Evolutionary conservation across 495 filamentous ascomycete species (phyloP).

Genomic region (Penicillium coffeae): DNA sequence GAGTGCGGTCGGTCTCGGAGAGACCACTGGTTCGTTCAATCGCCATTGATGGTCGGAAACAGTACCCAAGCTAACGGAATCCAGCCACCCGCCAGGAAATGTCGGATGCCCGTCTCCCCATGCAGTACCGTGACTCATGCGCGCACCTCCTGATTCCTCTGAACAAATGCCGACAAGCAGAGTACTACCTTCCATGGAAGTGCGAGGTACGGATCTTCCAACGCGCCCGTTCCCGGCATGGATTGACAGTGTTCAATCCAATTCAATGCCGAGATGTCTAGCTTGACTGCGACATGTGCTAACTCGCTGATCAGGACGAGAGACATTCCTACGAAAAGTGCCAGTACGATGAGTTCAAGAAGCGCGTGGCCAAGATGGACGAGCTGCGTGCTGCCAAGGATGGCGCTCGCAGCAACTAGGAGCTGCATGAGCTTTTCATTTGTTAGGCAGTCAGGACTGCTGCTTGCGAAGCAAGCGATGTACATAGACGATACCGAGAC

Average conservation of each 20-base stretch:
- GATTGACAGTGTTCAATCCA: not conserved
- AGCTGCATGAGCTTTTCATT: slow-evolving; percentile 2
- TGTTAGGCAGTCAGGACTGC: slow-evolving; percentile 21
- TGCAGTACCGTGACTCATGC: slow-evolving; percentile 91
- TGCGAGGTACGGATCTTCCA: slow-evolving; percentile 68
- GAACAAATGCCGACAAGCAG: slow-evolving; percentile 87
- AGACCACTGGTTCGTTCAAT: slow-evolving; percentile 38
- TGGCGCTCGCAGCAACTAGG: slow-evolving; percentile 82
- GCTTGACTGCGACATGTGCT: not conserved
- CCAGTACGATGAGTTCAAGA: slow-evolving; percentile 98
- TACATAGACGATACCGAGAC: slow-evolving; percentile 44
- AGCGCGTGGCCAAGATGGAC: slow-evolving; percentile 96
- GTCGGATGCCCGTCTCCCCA: slow-evolving; percentile 81
- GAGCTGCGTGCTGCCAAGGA: slow-evolving; percentile 86
- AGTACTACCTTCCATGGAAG: slow-evolving; percentile 96
- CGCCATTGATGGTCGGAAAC: slow-evolving; percentile 19
- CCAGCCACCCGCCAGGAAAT: slow-evolving; percentile 84
- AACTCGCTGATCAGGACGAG: slow-evolving; percentile 61
- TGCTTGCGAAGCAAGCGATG: slow-evolving; percentile 36
- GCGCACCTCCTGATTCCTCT: slow-evolving; percentile 90
- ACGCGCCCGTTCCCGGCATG: not conserved
- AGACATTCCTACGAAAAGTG: slow-evolving; percentile 98
- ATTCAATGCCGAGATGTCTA: not conserved
- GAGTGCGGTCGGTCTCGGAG: slow-evolving; percentile 48
- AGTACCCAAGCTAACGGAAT: slow-evolving; percentile 18